Conservation (phyloP, 495 filamentous ascomycete species). For the Penicillium waksmanii region DNA sequence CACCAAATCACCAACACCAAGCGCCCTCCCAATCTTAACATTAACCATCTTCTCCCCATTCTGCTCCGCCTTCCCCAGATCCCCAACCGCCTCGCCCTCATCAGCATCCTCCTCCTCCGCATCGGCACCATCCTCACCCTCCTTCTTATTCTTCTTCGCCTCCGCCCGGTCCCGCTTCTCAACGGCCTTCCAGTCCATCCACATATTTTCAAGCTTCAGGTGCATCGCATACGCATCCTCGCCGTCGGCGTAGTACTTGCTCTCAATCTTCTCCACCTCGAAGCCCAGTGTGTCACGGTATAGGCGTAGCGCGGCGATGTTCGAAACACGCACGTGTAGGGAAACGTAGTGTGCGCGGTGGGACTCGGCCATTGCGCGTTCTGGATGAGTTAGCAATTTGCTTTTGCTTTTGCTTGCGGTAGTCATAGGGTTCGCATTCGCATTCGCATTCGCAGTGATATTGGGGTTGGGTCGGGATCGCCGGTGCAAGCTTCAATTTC, state of each 20-base stretch:
- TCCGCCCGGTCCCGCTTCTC: slow-evolving; percentile 47
- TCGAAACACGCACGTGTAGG: slow-evolving; percentile 92
- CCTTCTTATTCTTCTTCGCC: slow-evolving; percentile 41
- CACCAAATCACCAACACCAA: slow-evolving; percentile 85
- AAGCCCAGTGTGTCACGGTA: slow-evolving; percentile 95
- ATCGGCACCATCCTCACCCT: slow-evolving; percentile 31
- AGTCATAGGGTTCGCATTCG: no score
- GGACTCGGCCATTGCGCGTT: slow-evolving; percentile 94
- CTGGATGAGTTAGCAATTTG: slow-evolving; percentile 42
- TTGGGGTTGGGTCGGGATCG: no score
- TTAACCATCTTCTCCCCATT: slow-evolving; percentile 56
- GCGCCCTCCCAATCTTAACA: slow-evolving; percentile 77
- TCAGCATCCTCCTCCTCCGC: slow-evolving; percentile 31
- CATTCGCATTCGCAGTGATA: no score
- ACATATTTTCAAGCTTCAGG: slow-evolving; percentile 73
- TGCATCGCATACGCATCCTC: slow-evolving; percentile 97
- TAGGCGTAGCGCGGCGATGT: slow-evolving; percentile 84
- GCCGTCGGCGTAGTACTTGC: slow-evolving; percentile 97
- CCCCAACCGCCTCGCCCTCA: slow-evolving; percentile 55
- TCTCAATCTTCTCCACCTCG: slow-evolving; percentile 84
- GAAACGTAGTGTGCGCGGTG: slow-evolving; percentile 91
- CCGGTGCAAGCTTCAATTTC: no score
- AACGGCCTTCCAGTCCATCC: slow-evolving; percentile 49
- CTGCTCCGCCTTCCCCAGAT: slow-evolving; percentile 50
- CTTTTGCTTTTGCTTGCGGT: no score